Percentiles rank a stretch among this genome's conserved stretches.
Conservation (phyloP, 176 grass and related monocot species). For the Hyparrhenia diplandra region DNA sequence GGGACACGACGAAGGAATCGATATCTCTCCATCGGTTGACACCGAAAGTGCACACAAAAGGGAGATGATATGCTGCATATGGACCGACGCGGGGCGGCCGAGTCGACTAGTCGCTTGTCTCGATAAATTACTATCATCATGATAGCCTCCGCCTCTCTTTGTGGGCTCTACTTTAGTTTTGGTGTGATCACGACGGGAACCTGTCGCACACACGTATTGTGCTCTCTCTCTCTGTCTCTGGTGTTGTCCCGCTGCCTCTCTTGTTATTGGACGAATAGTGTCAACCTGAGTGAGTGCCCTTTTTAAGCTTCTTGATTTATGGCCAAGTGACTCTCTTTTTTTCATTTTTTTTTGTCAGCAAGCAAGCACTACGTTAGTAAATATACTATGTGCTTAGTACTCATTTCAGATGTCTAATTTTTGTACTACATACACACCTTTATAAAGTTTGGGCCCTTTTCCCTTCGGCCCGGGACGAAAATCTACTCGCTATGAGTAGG, state of each 20-base stretch:
- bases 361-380: too few species aligned
- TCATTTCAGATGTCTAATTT: neutral
- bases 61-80: constrained; percentile 19
- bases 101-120: constrained; percentile 5
- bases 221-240: neutral
- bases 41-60: constrained; percentile 45
- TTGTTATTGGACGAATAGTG: neutral
- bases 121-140: neutral
- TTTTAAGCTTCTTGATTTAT: neutral
- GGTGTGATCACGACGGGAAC: constrained; percentile 45
- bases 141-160: neutral
- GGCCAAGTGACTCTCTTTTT: neutral
- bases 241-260: neutral
- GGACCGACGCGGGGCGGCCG: neutral
- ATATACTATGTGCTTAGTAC: too few species aligned
- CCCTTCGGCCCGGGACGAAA: neutral
- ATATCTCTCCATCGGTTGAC: constrained; percentile 35
- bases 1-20: constrained; percentile 32
- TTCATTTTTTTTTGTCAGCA: too few species aligned
- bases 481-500: neutral
- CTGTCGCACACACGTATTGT: constrained; percentile 30
- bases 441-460: constrained; percentile 24
- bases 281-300: neutral
- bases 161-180: constrained; percentile 27
- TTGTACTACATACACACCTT: too few species aligned